These are phyloP conservation scores for Phaseolus lunatus DNA, from an alignment of 306 rosid species.

Conservation along the genomic window DNA sequence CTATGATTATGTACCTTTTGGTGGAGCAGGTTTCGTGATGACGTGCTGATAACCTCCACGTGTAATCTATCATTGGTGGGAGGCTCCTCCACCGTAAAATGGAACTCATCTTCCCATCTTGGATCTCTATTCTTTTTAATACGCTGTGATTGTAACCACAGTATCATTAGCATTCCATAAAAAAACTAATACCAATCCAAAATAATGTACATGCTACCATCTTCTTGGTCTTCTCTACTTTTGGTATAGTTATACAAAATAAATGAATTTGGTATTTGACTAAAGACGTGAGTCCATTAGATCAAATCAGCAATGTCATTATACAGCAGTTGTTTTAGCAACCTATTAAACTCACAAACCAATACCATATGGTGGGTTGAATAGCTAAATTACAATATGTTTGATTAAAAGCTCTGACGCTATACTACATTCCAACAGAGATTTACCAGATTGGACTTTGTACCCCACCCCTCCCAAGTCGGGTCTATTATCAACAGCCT, in stretches of 20 bases:
- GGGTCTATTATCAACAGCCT: constrained; percentile 10
- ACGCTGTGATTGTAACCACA: constrained; percentile 56
- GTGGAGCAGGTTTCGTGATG: constrained; percentile 78
- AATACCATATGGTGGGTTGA: background rate
- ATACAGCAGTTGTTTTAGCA: constrained; percentile 10
- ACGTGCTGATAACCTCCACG: constrained; percentile 81
- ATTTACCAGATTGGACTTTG: constrained; percentile 21
- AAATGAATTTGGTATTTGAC: background rate
- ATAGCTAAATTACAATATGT: background rate
- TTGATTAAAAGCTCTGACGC: background rate
- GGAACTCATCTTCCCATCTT: constrained; percentile 91
- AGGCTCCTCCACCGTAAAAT: constrained; percentile 72
- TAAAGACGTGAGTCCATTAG: background rate
- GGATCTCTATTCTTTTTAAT: constrained; percentile 93
- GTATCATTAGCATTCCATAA: constrained; percentile 17
- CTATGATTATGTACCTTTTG: constrained; percentile 66
- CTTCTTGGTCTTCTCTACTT: background rate
- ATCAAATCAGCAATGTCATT: constrained; percentile 16
- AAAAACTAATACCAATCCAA: constrained; percentile 24
- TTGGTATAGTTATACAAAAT: background rate
- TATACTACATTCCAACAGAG: background rate
- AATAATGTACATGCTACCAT: background rate
- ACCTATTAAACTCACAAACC: background rate
- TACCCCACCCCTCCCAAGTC: background rate
- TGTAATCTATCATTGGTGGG: constrained; percentile 78